phyloP scores from a whole-genome alignment of 225 moss, liverwort and hornwort genomes.

The Sphagnum contortum region DNA sequence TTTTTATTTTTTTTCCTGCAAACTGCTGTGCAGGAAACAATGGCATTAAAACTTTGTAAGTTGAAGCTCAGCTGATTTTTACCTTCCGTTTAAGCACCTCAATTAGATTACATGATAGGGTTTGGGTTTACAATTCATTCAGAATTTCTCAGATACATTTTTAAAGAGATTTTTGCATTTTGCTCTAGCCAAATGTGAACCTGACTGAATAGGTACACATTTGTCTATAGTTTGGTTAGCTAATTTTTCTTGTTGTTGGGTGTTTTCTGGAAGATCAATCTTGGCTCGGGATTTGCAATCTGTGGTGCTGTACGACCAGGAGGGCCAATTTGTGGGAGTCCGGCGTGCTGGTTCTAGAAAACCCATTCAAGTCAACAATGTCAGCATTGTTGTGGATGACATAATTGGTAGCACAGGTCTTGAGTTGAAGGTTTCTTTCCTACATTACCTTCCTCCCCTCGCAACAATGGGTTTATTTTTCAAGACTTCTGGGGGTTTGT shows the following conservation, averaged over 20 bases:
- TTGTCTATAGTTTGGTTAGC: no score
- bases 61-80: no score
- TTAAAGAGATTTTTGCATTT: no score
- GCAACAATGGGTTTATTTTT: background rate
- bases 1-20: background rate
- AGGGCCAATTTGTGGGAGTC: constrained; percentile 84
- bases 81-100: no score
- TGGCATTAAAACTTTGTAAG: no score
- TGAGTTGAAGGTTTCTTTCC: constrained; percentile 55
- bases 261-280: constrained; percentile 50
- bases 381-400: constrained; percentile 70
- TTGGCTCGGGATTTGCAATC: constrained; percentile 90
- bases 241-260: no score
- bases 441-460: background rate
- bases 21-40: background rate
- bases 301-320: constrained; percentile 82
- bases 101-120: no score
- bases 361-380: constrained; percentile 47
- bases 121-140: no score
- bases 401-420: constrained; percentile 88
- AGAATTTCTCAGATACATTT: no score
- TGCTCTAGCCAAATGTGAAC: no score
- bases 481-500: background rate
- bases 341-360: constrained; percentile 78
- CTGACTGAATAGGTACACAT: no score